Evolutionary conservation across 2,329 filamentous ascomycete genomes (phyloP).

Genomic region (Plenodomus biglobosus): DNA sequence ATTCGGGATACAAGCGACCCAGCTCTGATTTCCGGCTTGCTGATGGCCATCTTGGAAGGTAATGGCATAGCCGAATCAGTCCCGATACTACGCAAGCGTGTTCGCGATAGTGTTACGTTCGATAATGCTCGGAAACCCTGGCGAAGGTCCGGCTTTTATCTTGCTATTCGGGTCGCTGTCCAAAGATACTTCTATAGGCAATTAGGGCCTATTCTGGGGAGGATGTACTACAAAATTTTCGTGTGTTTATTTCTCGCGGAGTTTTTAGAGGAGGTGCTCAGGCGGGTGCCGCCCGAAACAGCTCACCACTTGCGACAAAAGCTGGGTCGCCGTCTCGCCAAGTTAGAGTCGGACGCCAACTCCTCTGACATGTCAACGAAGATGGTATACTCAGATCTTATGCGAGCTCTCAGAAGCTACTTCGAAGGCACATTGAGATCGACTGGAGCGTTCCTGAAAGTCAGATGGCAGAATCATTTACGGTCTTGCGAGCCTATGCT

Average conservation of each 20-base stretch:
- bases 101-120: constrained; percentile 65
- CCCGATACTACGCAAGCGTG: constrained; percentile 55
- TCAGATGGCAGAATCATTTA: constrained; percentile 25
- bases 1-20: constrained; percentile 61
- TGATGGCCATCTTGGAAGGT: constrained; percentile 62
- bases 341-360: constrained; percentile 52
- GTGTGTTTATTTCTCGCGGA: constrained; percentile 53
- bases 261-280: constrained; percentile 49
- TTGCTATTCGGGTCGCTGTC: constrained; percentile 61
- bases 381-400: not conserved
- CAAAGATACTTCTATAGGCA: constrained; percentile 54
- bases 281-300: constrained; percentile 39
- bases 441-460: constrained; percentile 17
- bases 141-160: constrained; percentile 64
- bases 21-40: constrained; percentile 59
- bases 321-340: constrained; percentile 59
- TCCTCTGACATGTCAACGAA: not conserved
- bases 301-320: constrained; percentile 53
- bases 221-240: constrained; percentile 60
- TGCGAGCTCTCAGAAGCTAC: constrained; percentile 1
- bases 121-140: constrained; percentile 56
- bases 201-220: constrained; percentile 48
- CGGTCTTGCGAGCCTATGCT: constrained; percentile 43
- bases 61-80: constrained; percentile 49
- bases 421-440: constrained; percentile 20